Base-by-base conservation (phyloP, 1,284 basidiomycete genomes). In the Moniliophthora roreri region DNA sequence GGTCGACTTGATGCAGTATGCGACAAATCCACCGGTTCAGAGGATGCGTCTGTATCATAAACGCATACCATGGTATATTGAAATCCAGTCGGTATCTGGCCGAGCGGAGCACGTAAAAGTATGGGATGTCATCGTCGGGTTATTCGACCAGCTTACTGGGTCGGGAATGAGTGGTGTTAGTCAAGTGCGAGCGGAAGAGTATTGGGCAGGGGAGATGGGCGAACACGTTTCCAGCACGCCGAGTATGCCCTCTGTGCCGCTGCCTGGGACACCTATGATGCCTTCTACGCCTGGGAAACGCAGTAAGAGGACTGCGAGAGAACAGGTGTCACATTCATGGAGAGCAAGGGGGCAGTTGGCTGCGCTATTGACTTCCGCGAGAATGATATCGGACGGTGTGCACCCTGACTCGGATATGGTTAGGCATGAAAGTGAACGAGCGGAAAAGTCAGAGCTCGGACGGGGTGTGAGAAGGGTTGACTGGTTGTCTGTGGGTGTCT, bases 131-230 rank as follows among this genome's bases (percentile, higher is more conserved):
- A 44, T 44, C 41, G 20, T 24, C 20, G 41, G 41, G 20, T 44
- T 44, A 44, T 44, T 23, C 20, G 23, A 23, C 21, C 9, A n/a
- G 3, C 41, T 44, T 21, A 26, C 23, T 8, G 41, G 41, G 15
- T 13, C 20, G 15, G 23, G 41, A 9, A 21, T 9, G 16, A 21
- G 41, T 23, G 41, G 41, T 15, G 41, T 23, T 8, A 44, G 41
- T 44, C 41, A 44, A 44, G 41, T 44, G 8, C 16, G 41, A 24
- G 41, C 41, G 21, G 41, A 44, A 24, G 41, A 44, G n/a, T 44
- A 44, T n/a, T 44, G 41, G 41, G 20, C 41, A 21, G 41, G 41
- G 18, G 41, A 44, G 23, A 44, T 44, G 41, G 41, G 41, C 23
- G 41, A 44, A 23, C 41, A 44, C 15, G 41, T 44, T 2, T 18